Conservation (phyloP, 176 grass and related monocot genomes). For the Bromus sterilis region DNA sequence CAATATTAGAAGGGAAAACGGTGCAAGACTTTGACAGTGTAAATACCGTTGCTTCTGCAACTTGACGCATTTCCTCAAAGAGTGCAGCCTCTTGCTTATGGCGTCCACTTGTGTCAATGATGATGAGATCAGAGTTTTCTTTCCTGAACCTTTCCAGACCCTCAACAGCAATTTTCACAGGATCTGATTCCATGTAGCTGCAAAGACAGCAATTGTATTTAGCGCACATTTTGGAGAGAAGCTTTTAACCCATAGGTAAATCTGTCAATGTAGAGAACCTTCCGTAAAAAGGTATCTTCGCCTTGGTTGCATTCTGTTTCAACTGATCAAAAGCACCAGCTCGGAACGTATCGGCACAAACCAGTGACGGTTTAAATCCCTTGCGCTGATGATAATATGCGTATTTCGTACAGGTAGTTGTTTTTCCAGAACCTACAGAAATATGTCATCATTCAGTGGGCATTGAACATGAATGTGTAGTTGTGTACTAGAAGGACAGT, state of each 20-base stretch:
- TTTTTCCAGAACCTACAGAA: conserved; percentile 72
- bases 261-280: conserved; percentile 27
- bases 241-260: neutral
- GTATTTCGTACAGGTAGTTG: conserved; percentile 70
- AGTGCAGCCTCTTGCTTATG: conserved; percentile 76
- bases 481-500: no score
- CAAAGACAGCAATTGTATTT: conserved; percentile 14
- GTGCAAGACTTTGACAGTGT: neutral
- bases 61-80: conserved; percentile 83
- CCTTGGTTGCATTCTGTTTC: conserved; percentile 87
- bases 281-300: conserved; percentile 79
- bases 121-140: conserved; percentile 74
- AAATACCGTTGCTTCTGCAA: conserved; percentile 73
- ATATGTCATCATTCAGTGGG: neutral
- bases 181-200: conserved; percentile 75
- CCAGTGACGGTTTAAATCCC: conserved; percentile 63
- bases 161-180: conserved; percentile 78
- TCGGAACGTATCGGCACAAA: conserved; percentile 88
- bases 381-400: conserved; percentile 74
- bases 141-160: conserved; percentile 77
- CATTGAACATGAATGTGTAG: neutral
- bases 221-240: neutral
- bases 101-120: conserved; percentile 71
- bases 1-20: neutral
- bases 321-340: conserved; percentile 86